Conservation (phyloP, 73 alveolate genomes). For the Symbiodinium natans region DNA sequence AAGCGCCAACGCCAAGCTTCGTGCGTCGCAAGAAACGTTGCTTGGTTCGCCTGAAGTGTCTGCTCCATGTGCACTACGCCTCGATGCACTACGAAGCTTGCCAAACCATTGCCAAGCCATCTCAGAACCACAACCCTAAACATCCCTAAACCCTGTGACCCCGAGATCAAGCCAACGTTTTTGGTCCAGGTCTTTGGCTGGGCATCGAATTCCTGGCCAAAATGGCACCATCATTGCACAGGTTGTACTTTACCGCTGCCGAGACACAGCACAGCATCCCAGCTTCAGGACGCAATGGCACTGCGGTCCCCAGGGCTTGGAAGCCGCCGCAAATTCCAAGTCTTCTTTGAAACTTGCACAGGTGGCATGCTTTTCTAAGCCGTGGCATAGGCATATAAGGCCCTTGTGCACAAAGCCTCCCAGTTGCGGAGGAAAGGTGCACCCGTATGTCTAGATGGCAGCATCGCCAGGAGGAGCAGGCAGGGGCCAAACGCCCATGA, state of each 20-base stretch:
- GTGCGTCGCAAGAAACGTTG: not conserved
- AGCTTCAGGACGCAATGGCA: not conserved
- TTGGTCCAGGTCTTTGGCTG: not conserved
- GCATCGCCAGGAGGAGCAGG: not conserved
- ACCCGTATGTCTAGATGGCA: not conserved
- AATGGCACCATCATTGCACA: not conserved
- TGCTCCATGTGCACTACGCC: not conserved
- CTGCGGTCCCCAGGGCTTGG: not conserved
- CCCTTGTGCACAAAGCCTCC: not conserved
- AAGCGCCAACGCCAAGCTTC: not conserved
- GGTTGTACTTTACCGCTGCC: not conserved
- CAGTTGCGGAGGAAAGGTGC: not conserved
- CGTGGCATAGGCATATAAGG: not conserved
- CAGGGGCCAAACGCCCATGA: not conserved
- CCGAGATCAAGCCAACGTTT: not conserved
- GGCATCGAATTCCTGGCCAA: not conserved
- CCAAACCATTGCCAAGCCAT: no score
- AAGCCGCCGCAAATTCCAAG: not conserved
- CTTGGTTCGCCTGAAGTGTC: not conserved
- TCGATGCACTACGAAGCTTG: no score
- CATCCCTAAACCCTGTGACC: no score
- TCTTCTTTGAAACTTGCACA: no score
- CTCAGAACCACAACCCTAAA: no score
- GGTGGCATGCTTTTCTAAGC: not conserved
- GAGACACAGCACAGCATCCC: not conserved